Base-by-base conservation (phyloP, 208 protist genomes). In the Porcisia hertigi region DNA sequence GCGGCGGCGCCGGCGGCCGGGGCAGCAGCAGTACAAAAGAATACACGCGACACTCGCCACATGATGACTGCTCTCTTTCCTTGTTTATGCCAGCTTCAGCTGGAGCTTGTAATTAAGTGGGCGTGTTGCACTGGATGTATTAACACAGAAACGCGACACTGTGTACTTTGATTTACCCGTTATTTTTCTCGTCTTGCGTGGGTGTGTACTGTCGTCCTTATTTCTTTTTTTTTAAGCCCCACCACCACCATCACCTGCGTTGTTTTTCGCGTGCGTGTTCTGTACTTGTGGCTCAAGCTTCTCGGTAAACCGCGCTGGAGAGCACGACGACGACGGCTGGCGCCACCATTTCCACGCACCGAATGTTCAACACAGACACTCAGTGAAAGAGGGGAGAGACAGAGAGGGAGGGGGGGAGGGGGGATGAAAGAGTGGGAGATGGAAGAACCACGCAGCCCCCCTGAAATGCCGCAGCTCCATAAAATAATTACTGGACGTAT, bases 1-100 rank as follows among this genome's bases (percentile, higher is more conserved):
- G 66, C 60, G 20, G 60, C 60, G 54, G 49, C 45, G 3, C 58
- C 52, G 41, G 18, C 47, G 9, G 67, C 60, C 8, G 64, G 59
- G 45, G 59, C 52, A 6, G 59, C 79, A 7, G 67, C 76, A 34
- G 71, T 63, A 54, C 58, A 55, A n/a, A 67, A 75, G 69, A 87
- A 64, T 14, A 81, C 77, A 30, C 86, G 81, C 7, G 82, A 82
- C 18, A 72, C 71, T 64, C 85, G 81, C 82, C 88, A 75, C 86
- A 94, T 94, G 0, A n/a, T 59, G 25, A 4, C n/a, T 30, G 47
- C 7, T 8, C 55, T 54, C 25, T 54, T n/a, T 12, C 14, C 6
- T n/a, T 52, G 6, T 49, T 41, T 60, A 47, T 41, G 1, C 25
- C n/a, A 23, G 14, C 47, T n/a, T 34, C 49, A 34, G 47, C 16